Base-by-base conservation (phyloP, 2,329 filamentous ascomycete species). In the Beauveria bassiana region DNA sequence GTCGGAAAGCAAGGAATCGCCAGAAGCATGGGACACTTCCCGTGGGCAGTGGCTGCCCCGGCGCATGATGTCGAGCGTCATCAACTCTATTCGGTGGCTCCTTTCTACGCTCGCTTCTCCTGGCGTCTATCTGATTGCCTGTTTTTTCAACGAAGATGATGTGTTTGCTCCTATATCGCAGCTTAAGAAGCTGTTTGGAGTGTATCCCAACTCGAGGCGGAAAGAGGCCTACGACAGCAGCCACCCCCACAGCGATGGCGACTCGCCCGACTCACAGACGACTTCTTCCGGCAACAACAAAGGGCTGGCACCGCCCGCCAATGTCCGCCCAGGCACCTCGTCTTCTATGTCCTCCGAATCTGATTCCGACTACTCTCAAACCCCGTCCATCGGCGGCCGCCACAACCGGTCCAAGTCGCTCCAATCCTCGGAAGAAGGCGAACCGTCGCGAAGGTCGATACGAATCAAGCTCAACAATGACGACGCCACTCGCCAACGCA, bases 401-500 rank as follows among this genome's bases (percentile, higher is more conserved):
- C 84, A 90, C 69, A 79, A 80, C 51, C 82, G 88, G 59, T 87
- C 88, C 26, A 88, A 85, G 70, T 87, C 87, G 2, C 68, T 80
- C 24, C 78, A 79, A 53, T 76, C 79, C 28, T 71, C 78, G 34
- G 88, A 91, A 65, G 89, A 92, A 66, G 82, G 82, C 64, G 69
- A 68, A 18, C 87, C 88, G 4, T 78, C 84, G 7, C 85, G 90
- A 69, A 84, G 91, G 61, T 96, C 92, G 2, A 96, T 96, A 65
- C 86, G 92, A 45, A 96, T 98, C 69, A 96, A 95, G 75, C 80
- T 96, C 16, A 87, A 93, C 72, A 90, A 87, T 65, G 90, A 96
- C 68, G 90, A 92, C 62, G 83, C 85, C 46, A 77, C 89, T 61
- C 82, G 87, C 65, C 86, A 90, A 72, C 85, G 89, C 62, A 93